phyloP scores from a whole-genome alignment of 805 yeast genomes.

The Maudiozyma turicensis region DNA sequence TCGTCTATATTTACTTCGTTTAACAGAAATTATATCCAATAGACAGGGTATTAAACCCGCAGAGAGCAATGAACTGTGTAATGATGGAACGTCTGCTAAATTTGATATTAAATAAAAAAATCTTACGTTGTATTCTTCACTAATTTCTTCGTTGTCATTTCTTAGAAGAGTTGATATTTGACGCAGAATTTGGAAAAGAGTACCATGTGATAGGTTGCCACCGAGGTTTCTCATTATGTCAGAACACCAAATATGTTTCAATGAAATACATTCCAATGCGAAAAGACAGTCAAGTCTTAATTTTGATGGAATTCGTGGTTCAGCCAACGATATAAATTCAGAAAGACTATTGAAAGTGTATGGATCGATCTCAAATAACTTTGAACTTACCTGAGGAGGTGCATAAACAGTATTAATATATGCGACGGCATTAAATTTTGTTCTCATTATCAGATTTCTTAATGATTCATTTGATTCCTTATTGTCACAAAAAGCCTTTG shows the following conservation, averaged over 20 bases:
- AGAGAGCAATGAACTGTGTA: conserved; percentile 48
- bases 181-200: conserved; percentile 62
- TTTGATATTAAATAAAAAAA: conserved; percentile 56
- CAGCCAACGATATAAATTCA: conserved; percentile 60
- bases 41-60: conserved; percentile 71
- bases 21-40: conserved; percentile 46
- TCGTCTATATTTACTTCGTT: conserved; percentile 42
- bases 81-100: conserved; percentile 44
- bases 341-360: conserved; percentile 58
- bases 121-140: conserved; percentile 39
- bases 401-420: conserved; percentile 48
- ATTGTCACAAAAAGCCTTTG: conserved; percentile 61
- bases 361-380: conserved; percentile 64
- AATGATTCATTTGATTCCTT: conserved; percentile 43
- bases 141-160: conserved; percentile 31
- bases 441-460: conserved; percentile 49
- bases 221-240: conserved; percentile 72
- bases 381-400: conserved; percentile 51
- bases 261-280: conserved; percentile 60
- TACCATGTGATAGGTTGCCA: conserved; percentile 82
- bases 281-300: conserved; percentile 53
- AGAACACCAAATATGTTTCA: conserved; percentile 58
- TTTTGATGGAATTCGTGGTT: conserved; percentile 41
- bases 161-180: conserved; percentile 44
- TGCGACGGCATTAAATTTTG: conserved; percentile 61